phyloP scores from a whole-genome alignment of 805 yeast genomes.

The Candida coquimbonensis region DNA sequence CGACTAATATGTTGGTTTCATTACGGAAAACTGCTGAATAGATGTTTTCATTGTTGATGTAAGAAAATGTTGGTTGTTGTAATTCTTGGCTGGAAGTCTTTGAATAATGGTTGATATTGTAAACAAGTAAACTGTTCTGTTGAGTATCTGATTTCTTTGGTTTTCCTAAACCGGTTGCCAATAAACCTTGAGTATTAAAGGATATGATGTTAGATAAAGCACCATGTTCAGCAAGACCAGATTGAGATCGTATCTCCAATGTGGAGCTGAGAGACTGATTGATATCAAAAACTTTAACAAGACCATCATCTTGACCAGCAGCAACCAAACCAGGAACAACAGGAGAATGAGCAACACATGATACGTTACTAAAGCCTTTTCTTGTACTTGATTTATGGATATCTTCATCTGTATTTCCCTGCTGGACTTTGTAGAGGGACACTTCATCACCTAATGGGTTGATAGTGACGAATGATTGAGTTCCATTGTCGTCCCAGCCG shows the following conservation, averaged over 20 bases:
- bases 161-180: slow-evolving; percentile 77
- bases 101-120: slow-evolving; percentile 66
- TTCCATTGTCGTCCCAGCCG: slow-evolving; percentile 21
- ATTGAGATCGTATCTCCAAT: slow-evolving; percentile 10
- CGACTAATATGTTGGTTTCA: slow-evolving; percentile 55
- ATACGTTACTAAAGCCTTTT: slow-evolving; percentile 61
- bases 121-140: slow-evolving; percentile 58
- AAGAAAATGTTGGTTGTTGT: slow-evolving; percentile 48
- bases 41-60: slow-evolving; percentile 68
- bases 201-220: slow-evolving; percentile 65
- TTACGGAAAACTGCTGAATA: slow-evolving; percentile 63
- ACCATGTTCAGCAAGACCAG: slow-evolving; percentile 44
- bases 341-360: slow-evolving; percentile 58
- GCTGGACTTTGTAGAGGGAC: slow-evolving; percentile 50
- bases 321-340: slow-evolving; percentile 52
- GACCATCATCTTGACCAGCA: slow-evolving; percentile 71
- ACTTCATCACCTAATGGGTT: slow-evolving; percentile 81
- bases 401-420: slow-evolving; percentile 30
- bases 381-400: slow-evolving; percentile 47
- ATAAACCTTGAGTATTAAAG: slow-evolving; percentile 54
- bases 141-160: slow-evolving; percentile 34
- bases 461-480: slow-evolving; percentile 21
- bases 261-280: slow-evolving; percentile 24
- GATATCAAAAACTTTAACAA: slow-evolving; percentile 56
- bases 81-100: slow-evolving; percentile 41